These are phyloP conservation scores for Mycena crocata DNA, from an alignment of 768 basidiomycete genomes.

Conservation along the genomic window DNA sequence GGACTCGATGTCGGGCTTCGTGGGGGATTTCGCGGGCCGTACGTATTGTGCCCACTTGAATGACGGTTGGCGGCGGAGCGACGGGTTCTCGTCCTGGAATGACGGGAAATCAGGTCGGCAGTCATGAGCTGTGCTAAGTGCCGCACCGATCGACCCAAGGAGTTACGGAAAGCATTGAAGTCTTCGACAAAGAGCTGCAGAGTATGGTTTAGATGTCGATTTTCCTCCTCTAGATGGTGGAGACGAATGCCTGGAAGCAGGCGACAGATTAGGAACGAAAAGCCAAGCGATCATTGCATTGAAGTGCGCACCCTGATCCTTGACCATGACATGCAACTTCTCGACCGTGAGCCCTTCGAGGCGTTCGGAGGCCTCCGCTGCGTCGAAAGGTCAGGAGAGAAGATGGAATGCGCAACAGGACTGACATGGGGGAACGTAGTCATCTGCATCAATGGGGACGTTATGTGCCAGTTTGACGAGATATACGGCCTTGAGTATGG, in stretches of 20 bases:
- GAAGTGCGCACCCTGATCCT: conserved; percentile 75
- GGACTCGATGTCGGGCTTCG: conserved; percentile 80
- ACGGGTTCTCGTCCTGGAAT: conserved; percentile 49
- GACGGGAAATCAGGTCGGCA: conserved; percentile 23
- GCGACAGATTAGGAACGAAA: conserved; percentile 7
- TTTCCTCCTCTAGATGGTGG: conserved; percentile 80
- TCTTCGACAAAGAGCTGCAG: conserved; percentile 78
- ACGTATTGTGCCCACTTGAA: conserved; percentile 91
- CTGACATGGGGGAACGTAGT: conserved; percentile 92
- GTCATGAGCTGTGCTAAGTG: conserved; percentile 22
- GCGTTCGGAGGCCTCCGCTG: conserved; percentile 72
- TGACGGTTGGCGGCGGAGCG: conserved; percentile 79
- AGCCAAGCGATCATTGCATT: not conserved
- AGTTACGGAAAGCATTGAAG: conserved; percentile 56
- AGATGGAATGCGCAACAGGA: conserved; percentile 36
- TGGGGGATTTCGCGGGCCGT: conserved; percentile 83
- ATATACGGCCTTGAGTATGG: conserved; percentile 94
- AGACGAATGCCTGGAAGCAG: conserved; percentile 72
- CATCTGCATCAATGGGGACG: conserved; percentile 83
- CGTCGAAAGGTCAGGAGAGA: conserved; percentile 33
- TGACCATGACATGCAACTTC: conserved; percentile 72
- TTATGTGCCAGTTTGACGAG: conserved; percentile 86
- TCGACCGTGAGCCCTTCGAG: conserved; percentile 69
- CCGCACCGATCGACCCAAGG: conserved; percentile 55
- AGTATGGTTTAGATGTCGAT: conserved; percentile 71